Conservation (phyloP, 2,329 filamentous ascomycete species). For the Pseudonectria foliicola region DNA sequence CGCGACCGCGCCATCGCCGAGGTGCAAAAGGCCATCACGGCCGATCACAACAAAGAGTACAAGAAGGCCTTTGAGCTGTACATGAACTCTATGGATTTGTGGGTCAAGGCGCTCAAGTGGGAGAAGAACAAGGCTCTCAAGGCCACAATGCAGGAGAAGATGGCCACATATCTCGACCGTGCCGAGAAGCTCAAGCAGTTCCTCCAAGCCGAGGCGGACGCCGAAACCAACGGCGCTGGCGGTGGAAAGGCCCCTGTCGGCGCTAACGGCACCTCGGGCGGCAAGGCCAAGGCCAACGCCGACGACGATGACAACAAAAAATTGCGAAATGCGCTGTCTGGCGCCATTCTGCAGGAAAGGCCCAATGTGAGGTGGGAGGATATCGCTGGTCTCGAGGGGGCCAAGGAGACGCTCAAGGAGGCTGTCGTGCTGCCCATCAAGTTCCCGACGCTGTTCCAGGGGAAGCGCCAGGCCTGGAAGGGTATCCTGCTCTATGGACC, state of each 20-base stretch:
- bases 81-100: slow-evolving; percentile 92
- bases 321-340: slow-evolving; percentile 79
- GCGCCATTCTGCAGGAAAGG: slow-evolving; percentile 89
- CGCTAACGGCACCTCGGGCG: slow-evolving; percentile 61
- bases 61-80: slow-evolving; percentile 95
- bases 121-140: slow-evolving; percentile 98
- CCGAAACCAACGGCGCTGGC: slow-evolving; percentile 50
- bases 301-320: slow-evolving; percentile 94
- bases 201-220: slow-evolving; percentile 67
- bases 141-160: slow-evolving; percentile 94
- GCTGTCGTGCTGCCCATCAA: slow-evolving; percentile 97
- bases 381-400: slow-evolving; percentile 85
- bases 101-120: slow-evolving; percentile 99
- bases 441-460: slow-evolving; percentile 92
- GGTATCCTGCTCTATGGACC: slow-evolving; percentile 94
- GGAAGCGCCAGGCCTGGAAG: slow-evolving; percentile 97
- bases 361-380: slow-evolving; percentile 98
- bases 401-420: slow-evolving; percentile 96
- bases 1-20: slow-evolving; percentile 92
- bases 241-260: slow-evolving; percentile 59
- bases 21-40: slow-evolving; percentile 96
- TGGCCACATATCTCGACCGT: slow-evolving; percentile 95
- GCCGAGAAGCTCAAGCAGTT: slow-evolving; percentile 97
- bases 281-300: slow-evolving; percentile 49
- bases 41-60: slow-evolving; percentile 92